Conservation (phyloP, 352 stramenopile genomes). For the Globisporangium middletonii region DNA sequence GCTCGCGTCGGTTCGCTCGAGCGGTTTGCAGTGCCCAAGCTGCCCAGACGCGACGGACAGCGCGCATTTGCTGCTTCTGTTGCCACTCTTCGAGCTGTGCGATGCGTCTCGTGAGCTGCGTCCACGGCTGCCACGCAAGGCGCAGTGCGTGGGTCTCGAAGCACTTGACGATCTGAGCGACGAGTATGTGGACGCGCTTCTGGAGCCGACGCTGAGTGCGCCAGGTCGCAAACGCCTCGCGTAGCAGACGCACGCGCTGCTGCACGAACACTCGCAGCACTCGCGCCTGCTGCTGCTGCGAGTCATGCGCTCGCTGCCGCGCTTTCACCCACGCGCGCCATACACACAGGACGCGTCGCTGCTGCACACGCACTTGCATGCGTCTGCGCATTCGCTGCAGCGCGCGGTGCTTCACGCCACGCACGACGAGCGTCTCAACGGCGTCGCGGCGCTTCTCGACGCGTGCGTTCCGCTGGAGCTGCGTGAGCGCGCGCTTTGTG, state of each 20-base stretch:
- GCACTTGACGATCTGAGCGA: constrained; percentile 1
- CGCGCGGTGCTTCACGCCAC: not conserved
- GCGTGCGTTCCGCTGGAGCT: constrained; percentile 3
- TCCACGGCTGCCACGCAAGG: constrained; percentile 9
- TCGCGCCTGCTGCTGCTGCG: not conserved
- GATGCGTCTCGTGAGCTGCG: not conserved
- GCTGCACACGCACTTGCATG: not conserved
- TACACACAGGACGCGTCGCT: not conserved
- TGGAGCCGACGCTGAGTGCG: not conserved
- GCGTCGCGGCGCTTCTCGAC: not conserved
- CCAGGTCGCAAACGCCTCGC: constrained; percentile 8
- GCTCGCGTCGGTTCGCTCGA: constrained; percentile 4
- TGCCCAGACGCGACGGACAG: not conserved
- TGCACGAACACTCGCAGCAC: constrained; percentile 5
- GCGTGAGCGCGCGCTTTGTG: constrained; percentile 11
- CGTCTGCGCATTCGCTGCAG: not conserved
- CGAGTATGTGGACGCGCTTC: not conserved
- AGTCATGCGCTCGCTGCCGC: not conserved
- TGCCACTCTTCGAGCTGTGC: constrained; percentile 1
- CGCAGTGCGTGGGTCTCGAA: not conserved
- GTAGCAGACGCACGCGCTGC: constrained; percentile 3
- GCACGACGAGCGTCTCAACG: not conserved
- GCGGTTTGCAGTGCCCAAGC: constrained; percentile 6
- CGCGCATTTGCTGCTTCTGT: not conserved
- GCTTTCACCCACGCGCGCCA: not conserved